These are phyloP conservation scores for Jatropha multifida DNA, from an alignment of 441 rosid genomes.

Conservation along the genomic window DNA sequence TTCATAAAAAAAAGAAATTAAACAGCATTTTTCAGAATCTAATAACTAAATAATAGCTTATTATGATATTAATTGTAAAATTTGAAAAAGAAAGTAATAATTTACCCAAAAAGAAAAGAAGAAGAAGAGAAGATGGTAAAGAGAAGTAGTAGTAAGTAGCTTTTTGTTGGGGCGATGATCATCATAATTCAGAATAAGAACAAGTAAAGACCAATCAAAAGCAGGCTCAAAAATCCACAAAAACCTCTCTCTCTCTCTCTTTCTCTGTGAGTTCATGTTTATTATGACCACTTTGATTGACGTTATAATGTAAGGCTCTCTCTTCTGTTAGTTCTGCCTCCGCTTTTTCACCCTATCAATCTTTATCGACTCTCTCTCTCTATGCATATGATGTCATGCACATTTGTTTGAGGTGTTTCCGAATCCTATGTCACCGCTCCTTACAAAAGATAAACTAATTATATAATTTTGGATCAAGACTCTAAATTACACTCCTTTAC, in stretches of 20 bases:
- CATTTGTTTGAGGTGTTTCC: too few species aligned
- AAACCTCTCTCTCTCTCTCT: not conserved
- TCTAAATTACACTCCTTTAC: too few species aligned
- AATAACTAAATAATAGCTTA: too few species aligned
- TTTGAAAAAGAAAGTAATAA: too few species aligned
- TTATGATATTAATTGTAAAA: too few species aligned
- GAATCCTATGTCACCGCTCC: too few species aligned
- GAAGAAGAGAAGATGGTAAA: conserved; percentile 1
- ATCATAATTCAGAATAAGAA: too few species aligned
- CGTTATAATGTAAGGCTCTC: conserved; percentile 13
- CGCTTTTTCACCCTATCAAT: conserved; percentile 1
- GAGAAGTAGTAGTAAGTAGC: not conserved
- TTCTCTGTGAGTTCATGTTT: not conserved
- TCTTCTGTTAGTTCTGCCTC: not conserved
- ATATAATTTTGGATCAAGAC: too few species aligned
- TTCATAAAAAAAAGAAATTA: too few species aligned
- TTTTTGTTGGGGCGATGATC: conserved; percentile 21
- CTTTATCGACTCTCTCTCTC: not conserved
- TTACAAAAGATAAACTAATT: too few species aligned
- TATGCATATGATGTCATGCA: not conserved
- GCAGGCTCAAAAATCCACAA: conserved; percentile 29
- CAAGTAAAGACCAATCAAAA: conserved; percentile 19
- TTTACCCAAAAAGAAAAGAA: not conserved
- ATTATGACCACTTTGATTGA: conserved; percentile 15
- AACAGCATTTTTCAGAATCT: too few species aligned